These are phyloP conservation scores for Angophora floribunda DNA, from an alignment of 345 rosid genomes.

Conservation along the genomic window DNA sequence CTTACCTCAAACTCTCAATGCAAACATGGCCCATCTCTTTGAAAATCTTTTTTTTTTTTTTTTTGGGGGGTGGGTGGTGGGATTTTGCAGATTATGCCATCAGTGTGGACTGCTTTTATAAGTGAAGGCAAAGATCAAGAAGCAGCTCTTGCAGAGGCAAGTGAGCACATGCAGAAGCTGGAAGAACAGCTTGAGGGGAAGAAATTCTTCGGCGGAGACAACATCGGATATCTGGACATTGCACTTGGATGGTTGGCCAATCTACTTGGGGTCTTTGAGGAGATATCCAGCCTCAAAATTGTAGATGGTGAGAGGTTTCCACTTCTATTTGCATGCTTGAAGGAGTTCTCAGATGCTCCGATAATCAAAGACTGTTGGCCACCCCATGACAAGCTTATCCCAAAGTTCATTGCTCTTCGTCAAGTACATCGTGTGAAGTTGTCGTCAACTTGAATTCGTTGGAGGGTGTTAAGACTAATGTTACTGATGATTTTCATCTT, in stretches of 20 bases:
- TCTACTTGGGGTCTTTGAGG: not conserved
- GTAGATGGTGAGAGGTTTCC: not conserved
- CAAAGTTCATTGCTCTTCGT: not conserved
- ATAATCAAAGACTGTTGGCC: not conserved
- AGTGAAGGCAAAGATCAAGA: not conserved
- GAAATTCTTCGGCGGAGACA: constrained; percentile 4
- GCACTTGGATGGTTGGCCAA: not conserved
- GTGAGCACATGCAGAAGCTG: not conserved
- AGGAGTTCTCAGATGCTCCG: not conserved
- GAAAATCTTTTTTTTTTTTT: not conserved
- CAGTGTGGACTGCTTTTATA: not conserved
- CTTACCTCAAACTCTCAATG: not conserved
- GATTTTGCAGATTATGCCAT: not conserved
- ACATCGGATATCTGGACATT: constrained; percentile 1
- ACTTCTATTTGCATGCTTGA: not conserved
- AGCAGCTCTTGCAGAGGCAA: not conserved
- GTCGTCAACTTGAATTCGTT: not conserved
- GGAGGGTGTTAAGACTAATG: not conserved
- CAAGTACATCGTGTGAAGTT: not conserved
- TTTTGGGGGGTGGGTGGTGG: not conserved
- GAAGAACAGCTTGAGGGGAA: not conserved
- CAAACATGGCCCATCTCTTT: not conserved
- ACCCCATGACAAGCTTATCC: not conserved
- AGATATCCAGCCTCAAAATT: not conserved
- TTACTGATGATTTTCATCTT: not conserved